These are phyloP conservation scores for Nasturtium officinale DNA, from an alignment of 345 rosid genomes.

Conservation along the genomic window DNA sequence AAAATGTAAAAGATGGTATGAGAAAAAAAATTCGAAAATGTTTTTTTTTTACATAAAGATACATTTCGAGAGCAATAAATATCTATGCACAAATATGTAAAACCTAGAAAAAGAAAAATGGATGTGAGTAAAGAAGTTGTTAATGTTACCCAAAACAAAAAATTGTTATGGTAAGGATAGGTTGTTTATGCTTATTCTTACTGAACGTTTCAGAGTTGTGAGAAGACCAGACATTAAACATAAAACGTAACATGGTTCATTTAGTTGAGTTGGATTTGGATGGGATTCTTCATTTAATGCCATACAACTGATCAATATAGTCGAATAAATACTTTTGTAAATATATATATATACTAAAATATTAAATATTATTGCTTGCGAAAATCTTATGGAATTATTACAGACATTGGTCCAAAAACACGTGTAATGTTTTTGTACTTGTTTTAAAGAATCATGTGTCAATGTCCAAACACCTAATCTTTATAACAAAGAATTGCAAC, in stretches of 20 bases:
- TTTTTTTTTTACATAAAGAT: not conserved
- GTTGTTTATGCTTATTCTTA: conserved; percentile 23
- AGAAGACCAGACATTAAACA: conserved; percentile 31
- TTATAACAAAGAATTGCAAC: conserved; percentile 7
- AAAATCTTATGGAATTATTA: conserved; percentile 30
- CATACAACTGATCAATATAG: conserved; percentile 15
- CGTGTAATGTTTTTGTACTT: conserved; percentile 36
- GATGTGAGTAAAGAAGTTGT: not conserved
- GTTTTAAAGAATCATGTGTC: conserved; percentile 32
- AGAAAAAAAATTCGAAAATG: not conserved
- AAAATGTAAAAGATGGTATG: not conserved
- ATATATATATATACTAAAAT: not conserved
- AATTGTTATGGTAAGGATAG: not conserved
- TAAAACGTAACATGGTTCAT: conserved; percentile 30
- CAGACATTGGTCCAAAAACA: conserved; percentile 34
- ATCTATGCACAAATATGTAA: not conserved
- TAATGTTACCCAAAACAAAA: not conserved
- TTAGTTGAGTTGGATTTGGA: conserved; percentile 35
- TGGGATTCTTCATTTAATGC: conserved; percentile 35
- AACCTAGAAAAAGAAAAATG: not conserved
- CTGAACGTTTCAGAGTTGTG: conserved; percentile 27
- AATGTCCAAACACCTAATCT: conserved; percentile 38
- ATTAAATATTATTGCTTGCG: conserved; percentile 10
- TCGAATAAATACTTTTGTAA: not conserved
- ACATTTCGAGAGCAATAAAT: not conserved